Base-by-base conservation (phyloP, 1,284 basidiomycete species). In the Papiliotrema terrestris region DNA sequence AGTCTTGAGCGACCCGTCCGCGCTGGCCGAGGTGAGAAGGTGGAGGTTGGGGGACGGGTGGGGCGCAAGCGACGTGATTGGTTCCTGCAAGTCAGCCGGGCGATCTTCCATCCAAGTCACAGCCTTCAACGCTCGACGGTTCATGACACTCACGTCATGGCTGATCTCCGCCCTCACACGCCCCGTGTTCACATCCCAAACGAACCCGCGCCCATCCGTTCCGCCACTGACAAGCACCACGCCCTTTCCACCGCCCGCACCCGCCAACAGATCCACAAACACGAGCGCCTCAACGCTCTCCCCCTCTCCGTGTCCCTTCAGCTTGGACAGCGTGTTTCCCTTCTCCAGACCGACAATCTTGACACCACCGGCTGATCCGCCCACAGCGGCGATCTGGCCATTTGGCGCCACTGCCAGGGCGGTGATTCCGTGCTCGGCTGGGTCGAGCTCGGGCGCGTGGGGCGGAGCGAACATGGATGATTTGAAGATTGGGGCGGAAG, bases 151-250 rank as follows among this genome's bases (percentile, higher is more conserved):
- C 60, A 91, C 89, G 74, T 85, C 80, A 69, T 95, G 91, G 59
- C 87, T 80, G 8, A 93, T 78, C 29, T 89, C 90, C 22, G 86
- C 82, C 55, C 93, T 83, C 47, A 92, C 74, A 57, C 88, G 82
- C 80, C 88, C 89, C 14, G 90, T 91, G 46, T 83, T 83, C 39
- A 95, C 80, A 77, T 99, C 95, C 92, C 93, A 98, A 43, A 97
- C 86, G 68, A 89, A 91, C 25, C 87, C 88, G 73, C 90, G 93
- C 0, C 94, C 93, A 71, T 99, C 96, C 9, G 94, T 98, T 2
- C 84, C 92, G 8, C 89, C 93, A 1, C 89, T 93, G 1, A 93
- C 85, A 26, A 88, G 60, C 11, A 77, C 88, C 15, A 90, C 83
- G 32, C 87, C 83, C 56, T 80, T 80, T 81, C 86, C 45, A 43